phyloP scores from a whole-genome alignment of 2,329 filamentous ascomycete genomes.

The Bipolaris oryzae region DNA sequence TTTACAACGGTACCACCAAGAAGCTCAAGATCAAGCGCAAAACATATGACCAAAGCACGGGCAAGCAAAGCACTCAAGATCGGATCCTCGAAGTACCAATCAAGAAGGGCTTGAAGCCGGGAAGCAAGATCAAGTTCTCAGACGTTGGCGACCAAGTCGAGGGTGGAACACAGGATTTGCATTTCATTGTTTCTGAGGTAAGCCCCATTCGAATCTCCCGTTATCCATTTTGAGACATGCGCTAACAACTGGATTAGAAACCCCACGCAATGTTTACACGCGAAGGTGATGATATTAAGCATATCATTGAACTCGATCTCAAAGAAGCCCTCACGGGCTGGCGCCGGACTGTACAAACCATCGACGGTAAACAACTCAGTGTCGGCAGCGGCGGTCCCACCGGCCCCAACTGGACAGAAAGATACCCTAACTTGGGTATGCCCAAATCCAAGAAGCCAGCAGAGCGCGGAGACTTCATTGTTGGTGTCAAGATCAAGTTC shows the following conservation, averaged over 20 bases:
- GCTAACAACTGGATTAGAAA: slow-evolving; percentile 65
- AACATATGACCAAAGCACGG: slow-evolving; percentile 79
- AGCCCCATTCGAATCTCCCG: slow-evolving; percentile 42
- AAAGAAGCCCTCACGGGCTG: slow-evolving; percentile 96
- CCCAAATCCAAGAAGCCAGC: slow-evolving; percentile 87
- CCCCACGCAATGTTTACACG: slow-evolving; percentile 82
- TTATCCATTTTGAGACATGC: not conserved
- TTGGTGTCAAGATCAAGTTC: slow-evolving; percentile 93
- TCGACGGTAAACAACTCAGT: slow-evolving; percentile 84
- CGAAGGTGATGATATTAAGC: slow-evolving; percentile 84
- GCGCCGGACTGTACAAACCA: slow-evolving; percentile 88
- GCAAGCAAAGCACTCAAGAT: slow-evolving; percentile 85
- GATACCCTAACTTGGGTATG: slow-evolving; percentile 89
- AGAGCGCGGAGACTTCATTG: slow-evolving; percentile 83
- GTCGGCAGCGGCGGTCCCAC: slow-evolving; percentile 85
- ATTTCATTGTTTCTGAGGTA: slow-evolving; percentile 95
- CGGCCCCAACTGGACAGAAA: slow-evolving; percentile 79
- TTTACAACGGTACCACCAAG: slow-evolving; percentile 87
- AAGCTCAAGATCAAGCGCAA: slow-evolving; percentile 99
- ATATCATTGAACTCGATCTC: slow-evolving; percentile 79
- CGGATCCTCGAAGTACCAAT: slow-evolving; percentile 93
- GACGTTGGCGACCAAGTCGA: slow-evolving; percentile 98
- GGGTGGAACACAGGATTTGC: slow-evolving; percentile 91
- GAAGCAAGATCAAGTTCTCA: slow-evolving; percentile 97
- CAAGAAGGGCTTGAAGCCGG: slow-evolving; percentile 93